Evolutionary conservation across 257 asterid genomes (phyloP).

Genomic region (Coffea eugenioides): DNA sequence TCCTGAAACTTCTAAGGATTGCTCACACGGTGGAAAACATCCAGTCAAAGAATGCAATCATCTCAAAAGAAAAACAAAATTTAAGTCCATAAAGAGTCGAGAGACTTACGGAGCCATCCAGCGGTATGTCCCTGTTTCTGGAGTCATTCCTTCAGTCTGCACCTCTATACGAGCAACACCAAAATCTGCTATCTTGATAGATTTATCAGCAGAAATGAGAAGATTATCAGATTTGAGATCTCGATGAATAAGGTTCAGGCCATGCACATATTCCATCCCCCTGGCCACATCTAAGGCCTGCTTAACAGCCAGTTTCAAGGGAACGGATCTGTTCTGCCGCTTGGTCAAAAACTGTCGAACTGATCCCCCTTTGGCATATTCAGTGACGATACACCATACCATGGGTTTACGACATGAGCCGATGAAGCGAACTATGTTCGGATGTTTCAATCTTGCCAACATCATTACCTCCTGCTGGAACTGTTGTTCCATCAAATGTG

Average conservation of each 20-base stretch:
- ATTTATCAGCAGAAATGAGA: slow-evolving; percentile 82
- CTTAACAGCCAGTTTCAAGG: slow-evolving; percentile 92
- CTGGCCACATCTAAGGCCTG: slow-evolving; percentile 99
- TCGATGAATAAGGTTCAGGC: slow-evolving; percentile 80
- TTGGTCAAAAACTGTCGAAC: slow-evolving; percentile 84
- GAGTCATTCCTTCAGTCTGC: slow-evolving; percentile 99
- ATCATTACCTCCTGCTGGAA: slow-evolving; percentile 99
- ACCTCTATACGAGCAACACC: slow-evolving; percentile 99
- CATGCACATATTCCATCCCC: slow-evolving; percentile 97
- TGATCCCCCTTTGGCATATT: slow-evolving; percentile 97
- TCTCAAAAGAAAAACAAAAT: not conserved
- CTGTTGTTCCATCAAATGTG: slow-evolving; percentile 93
- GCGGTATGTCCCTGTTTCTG: slow-evolving; percentile 97
- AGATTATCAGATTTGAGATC: slow-evolving; percentile 97
- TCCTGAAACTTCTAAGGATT: not conserved
- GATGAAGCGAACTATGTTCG: slow-evolving; percentile 89
- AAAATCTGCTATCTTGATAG: slow-evolving; percentile 95
- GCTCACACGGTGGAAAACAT: not conserved
- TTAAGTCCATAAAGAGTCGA: not conserved
- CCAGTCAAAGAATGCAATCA: not conserved
- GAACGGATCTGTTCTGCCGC: slow-evolving; percentile 84
- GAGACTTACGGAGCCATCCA: slow-evolving; percentile 99
- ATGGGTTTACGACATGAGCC: slow-evolving; percentile 95
- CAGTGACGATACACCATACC: slow-evolving; percentile 99
- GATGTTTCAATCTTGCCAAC: slow-evolving; percentile 85